Evolutionary conservation across 495 filamentous ascomycete genomes (phyloP), one percentile per base, ranked within the genome.

Genomic region (Trichoderma virens): DNA sequence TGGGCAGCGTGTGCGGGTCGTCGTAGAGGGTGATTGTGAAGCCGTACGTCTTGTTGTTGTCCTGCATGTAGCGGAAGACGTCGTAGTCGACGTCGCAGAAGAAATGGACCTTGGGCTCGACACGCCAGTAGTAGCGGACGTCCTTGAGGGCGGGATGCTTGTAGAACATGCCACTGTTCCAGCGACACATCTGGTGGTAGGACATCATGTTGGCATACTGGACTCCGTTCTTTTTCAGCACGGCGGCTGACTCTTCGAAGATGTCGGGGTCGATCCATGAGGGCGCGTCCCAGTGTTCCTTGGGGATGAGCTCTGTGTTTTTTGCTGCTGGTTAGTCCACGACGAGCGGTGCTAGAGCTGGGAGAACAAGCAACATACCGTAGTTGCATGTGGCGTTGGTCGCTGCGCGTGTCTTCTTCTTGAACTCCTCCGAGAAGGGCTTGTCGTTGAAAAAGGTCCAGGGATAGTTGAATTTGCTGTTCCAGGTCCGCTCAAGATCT

Each of bases 51-150:
- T 97, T 94, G 81, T 98, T 95, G 79, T 91, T 83, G 75, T 99
- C 95, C 67, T 89, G 84, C 93, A 99, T 96, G 78, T 90, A 99
- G 67, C 90, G 89, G 86, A 99, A 99, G 43, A 98, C 90, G 73
- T 99, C 95, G 78, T 99, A 99, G 77, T 98, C 93, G 67, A 99
- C 82, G 70, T 97, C 90, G 81, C 95, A 99, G 86, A 97, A 99
- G 85, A 97, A 99, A 70, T 97, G 90, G 27, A 99, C 95, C 68
- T 98, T 96, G 62, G 95, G 95, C 77, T 99, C 95, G 31, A 99
- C 95, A 63, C 95, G 92, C 95, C 95, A 99, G 80, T 99, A 99
- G 82, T 91, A 99, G 63, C 89, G 90, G 61, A 82, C 86, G 59
- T 92, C 75, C 51, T 82, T 78, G 23, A 99, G 86, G 0, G 91